phyloP scores from a whole-genome alignment of 192 early-diverging fungal genomes.

The Hyaloraphidium curvatum region DNA sequence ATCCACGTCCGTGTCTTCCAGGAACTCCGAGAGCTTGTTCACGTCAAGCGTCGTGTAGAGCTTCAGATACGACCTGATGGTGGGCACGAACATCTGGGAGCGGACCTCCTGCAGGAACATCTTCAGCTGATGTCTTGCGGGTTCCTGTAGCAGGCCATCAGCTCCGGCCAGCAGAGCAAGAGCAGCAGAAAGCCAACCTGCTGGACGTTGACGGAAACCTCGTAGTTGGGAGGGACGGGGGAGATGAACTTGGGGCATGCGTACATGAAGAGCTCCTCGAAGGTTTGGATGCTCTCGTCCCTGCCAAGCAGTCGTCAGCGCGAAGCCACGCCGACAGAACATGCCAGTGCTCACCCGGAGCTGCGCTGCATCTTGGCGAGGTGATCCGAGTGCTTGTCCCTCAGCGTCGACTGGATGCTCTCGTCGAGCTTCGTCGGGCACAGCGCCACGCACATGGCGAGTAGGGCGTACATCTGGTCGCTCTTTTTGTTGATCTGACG shows the following conservation, averaged over 20 bases:
- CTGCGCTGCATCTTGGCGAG: slow-evolving; percentile 56
- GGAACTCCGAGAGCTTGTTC: slow-evolving; percentile 67
- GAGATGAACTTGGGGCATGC: slow-evolving; percentile 93
- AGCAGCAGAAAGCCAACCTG: slow-evolving; percentile 7
- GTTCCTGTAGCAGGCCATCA: slow-evolving; percentile 20
- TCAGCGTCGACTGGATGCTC: slow-evolving; percentile 63
- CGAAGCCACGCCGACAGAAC: slow-evolving; percentile 4
- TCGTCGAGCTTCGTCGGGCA: slow-evolving; percentile 90
- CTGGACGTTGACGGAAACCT: slow-evolving; percentile 25
- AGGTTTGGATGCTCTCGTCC: slow-evolving; percentile 58
- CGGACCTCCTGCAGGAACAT: slow-evolving; percentile 70
- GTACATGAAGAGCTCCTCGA: slow-evolving; percentile 77
- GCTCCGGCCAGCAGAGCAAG: neutral
- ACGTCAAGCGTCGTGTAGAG: slow-evolving; percentile 84
- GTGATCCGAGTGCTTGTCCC: slow-evolving; percentile 89
- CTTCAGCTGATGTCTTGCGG: slow-evolving; percentile 60
- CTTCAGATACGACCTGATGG: slow-evolving; percentile 83
- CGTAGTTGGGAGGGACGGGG: slow-evolving; percentile 69
- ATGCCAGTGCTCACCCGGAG: neutral
- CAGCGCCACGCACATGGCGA: slow-evolving; percentile 74
- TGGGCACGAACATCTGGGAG: slow-evolving; percentile 69
- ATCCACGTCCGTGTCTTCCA: slow-evolving; percentile 56
- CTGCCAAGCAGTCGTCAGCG: slow-evolving; percentile 22
- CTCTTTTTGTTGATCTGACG: slow-evolving; percentile 72
- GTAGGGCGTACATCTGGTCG: slow-evolving; percentile 88